Base-by-base conservation (phyloP, 2,329 filamentous ascomycete genomes). In the Talaromyces sp. region DNA sequence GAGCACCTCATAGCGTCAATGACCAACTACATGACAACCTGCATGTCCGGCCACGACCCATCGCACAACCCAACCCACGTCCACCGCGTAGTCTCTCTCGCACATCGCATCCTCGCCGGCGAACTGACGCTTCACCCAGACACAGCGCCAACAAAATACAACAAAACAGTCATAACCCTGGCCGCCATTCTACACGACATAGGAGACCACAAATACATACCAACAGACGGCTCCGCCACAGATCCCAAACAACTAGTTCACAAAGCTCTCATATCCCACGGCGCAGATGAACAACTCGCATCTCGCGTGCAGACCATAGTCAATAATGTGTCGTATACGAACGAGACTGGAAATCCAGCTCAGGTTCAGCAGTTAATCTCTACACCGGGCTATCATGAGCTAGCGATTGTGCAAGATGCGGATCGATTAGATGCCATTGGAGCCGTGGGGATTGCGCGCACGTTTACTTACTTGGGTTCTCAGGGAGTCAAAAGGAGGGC, bases 341-440 rank as follows among this genome's bases (percentile, higher is more conserved):
- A 82, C 63, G 92, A 97, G 73, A 77, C 83, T 51, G 65, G 67
- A n/a, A 79, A 91, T 67, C 86, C 87, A 1, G 75, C 73, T 5
- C 73, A 75, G 11, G 85, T 90, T 8, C 73, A 72, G n/a, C 72
- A 75, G 1, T 77, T 92, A n/a, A 77, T 95, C n/a, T 70, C 69
- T 5, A 68, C 75, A 31, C 65, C 67, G 6, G 68, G 68, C 3
- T 78, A 89, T 69, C 89, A 89, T 1, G 90, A 94, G 71, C 77
- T 94, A 35, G 91, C 84, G 0, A 83, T 96, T 50, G 91, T 97
- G 33, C 92, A 97, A 75, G 93, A 97, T 72, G 92, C 92, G 3
- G 93, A 97, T 76, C 81, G 92, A 6, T 78, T 97, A n/a, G 93
- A 97, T 74, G 89, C 91, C 3, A 86, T 97, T 52, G 93, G 92